A percentile compares a stretch with the other conserved stretches of the same genome.
These are phyloP conservation scores for Saprolegnia parasitica DNA, from an alignment of 352 stramenopile species.

Conservation along the genomic window DNA sequence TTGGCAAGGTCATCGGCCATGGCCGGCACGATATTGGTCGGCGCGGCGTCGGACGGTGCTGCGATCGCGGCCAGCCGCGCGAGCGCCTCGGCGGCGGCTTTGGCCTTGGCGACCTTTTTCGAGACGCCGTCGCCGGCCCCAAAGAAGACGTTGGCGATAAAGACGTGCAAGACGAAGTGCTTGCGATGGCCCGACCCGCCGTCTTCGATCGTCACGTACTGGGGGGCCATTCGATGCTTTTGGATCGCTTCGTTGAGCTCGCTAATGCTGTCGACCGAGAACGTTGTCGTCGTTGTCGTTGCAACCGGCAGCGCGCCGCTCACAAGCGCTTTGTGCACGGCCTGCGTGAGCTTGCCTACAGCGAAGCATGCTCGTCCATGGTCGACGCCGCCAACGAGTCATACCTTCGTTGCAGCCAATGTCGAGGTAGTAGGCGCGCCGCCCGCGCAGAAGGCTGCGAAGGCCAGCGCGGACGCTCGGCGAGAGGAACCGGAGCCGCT, in stretches of 20 bases:
- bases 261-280: conserved; percentile 43
- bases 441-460: neutral
- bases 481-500: conserved; percentile 73
- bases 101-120: conserved; percentile 78
- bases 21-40: neutral
- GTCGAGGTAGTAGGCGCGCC: conserved; percentile 43
- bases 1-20: conserved; percentile 2
- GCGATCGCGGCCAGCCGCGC: neutral
- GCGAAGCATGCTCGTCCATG: neutral
- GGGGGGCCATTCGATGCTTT: conserved; percentile 53
- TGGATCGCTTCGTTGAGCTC: conserved; percentile 65
- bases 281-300: neutral
- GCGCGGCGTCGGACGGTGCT: neutral
- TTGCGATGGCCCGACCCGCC: conserved; percentile 50
- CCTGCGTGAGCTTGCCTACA: conserved; percentile 60
- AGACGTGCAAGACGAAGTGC: conserved; percentile 56
- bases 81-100: conserved; percentile 39
- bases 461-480: conserved; percentile 39
- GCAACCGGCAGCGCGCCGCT: conserved; percentile 21
- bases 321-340: conserved; percentile 57
- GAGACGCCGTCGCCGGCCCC: conserved; percentile 59
- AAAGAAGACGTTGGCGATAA: conserved; percentile 45
- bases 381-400: neutral
- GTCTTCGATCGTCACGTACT: conserved; percentile 57
- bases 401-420: conserved; percentile 79